Conservation (phyloP, 306 rosid genomes). For the Arachis stenosperma region DNA sequence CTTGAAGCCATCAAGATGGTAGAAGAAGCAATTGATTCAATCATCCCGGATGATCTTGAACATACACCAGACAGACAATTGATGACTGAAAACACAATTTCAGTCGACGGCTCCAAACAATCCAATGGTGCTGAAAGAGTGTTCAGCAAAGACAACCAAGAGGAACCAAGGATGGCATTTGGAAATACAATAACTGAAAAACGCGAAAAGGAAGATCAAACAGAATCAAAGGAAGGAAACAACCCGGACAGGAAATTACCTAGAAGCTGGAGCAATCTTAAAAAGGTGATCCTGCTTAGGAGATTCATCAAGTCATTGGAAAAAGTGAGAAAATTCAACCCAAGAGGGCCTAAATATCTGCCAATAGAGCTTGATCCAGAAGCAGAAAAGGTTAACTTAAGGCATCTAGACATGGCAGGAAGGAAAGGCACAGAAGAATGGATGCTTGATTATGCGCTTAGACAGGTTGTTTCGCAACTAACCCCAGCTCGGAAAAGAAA, state of each 20-base stretch:
- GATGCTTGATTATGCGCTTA: slow-evolving; percentile 95
- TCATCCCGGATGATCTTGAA: slow-evolving; percentile 66
- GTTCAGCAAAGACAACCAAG: slow-evolving; percentile 23
- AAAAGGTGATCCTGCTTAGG: slow-evolving; percentile 69
- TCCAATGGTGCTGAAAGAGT: slow-evolving; percentile 29
- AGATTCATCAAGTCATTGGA: slow-evolving; percentile 89
- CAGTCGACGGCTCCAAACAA: slow-evolving; percentile 36
- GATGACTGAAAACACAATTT: slow-evolving; percentile 28
- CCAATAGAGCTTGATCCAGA: slow-evolving; percentile 57
- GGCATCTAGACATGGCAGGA: slow-evolving; percentile 67
- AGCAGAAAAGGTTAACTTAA: slow-evolving; percentile 66
- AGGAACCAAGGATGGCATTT: slow-evolving; percentile 36
- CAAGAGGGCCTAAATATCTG: slow-evolving; percentile 61
- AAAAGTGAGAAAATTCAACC: slow-evolving; percentile 64
- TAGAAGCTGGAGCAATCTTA: slow-evolving; percentile 87
- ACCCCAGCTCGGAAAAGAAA: slow-evolving; percentile 87
- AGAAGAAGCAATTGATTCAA: slow-evolving; percentile 91
- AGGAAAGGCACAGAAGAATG: slow-evolving; percentile 88
- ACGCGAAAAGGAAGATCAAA: slow-evolving; percentile 32
- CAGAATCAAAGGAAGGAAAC: slow-evolving; percentile 41
- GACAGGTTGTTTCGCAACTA: slow-evolving; percentile 75
- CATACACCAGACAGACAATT: slow-evolving; percentile 45
- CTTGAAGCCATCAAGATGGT: slow-evolving; percentile 84
- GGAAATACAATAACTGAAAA: slow-evolving; percentile 35
- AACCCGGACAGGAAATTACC: slow-evolving; percentile 47